Conservation (phyloP, 2,329 filamentous ascomycete genomes). For the Sclerotinia glacialis region DNA sequence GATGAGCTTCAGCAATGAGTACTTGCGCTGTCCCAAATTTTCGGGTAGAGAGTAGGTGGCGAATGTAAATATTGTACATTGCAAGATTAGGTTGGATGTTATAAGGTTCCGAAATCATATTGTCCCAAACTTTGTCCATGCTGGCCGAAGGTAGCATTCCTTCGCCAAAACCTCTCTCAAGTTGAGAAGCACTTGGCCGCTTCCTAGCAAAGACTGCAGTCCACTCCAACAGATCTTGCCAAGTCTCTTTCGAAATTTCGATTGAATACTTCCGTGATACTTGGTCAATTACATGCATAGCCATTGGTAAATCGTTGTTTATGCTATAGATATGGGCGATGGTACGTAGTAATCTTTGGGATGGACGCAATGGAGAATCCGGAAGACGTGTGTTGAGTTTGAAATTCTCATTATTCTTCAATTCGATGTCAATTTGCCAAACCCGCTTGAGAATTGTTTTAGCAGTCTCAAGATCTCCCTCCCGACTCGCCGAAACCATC, state of each 20-base stretch:
- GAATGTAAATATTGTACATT: constrained; percentile 35
- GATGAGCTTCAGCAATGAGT: constrained; percentile 28
- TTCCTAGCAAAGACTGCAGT: constrained; percentile 54
- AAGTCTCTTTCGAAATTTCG: constrained; percentile 54
- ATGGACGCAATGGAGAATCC: constrained; percentile 58
- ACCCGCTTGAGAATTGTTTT: constrained; percentile 49
- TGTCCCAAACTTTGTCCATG: constrained; percentile 33
- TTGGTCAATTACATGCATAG: constrained; percentile 58
- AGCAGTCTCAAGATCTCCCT: constrained; percentile 49
- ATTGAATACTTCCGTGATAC: constrained; percentile 60
- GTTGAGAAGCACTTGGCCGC: background rate
- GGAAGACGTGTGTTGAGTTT: constrained; percentile 40
- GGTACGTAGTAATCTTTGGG: constrained; percentile 56
- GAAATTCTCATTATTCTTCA: constrained; percentile 20
- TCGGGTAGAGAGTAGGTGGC: constrained; percentile 24
- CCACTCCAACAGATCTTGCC: constrained; percentile 67
- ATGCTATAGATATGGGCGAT: constrained; percentile 68
- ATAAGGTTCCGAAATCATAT: constrained; percentile 37
- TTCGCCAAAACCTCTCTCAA: constrained; percentile 10
- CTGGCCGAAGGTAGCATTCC: constrained; percentile 29
- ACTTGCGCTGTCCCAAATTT: constrained; percentile 26
- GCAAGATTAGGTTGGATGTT: constrained; percentile 34
- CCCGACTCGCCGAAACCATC: constrained; percentile 51
- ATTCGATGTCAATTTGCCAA: constrained; percentile 48
- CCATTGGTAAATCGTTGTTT: constrained; percentile 60